Conservation (phyloP, 768 basidiomycete species). For the Boletellus emodensis region DNA sequence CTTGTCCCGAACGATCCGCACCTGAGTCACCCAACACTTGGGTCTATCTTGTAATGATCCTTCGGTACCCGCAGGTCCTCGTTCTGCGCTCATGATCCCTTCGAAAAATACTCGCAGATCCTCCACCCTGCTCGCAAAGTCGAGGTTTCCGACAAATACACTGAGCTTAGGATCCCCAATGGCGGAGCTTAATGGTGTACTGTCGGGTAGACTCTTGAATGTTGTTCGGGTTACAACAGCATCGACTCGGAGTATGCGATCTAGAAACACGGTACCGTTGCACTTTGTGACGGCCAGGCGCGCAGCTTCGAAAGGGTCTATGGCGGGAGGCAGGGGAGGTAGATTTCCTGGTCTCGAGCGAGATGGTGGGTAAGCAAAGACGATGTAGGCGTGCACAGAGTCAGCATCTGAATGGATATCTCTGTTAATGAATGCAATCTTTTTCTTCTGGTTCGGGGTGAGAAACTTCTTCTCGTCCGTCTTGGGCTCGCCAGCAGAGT, state of each 20-base stretch:
- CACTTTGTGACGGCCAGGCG: conserved; percentile 50
- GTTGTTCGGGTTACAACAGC: conserved; percentile 40
- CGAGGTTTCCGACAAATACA: conserved; percentile 89
- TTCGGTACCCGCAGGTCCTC: conserved; percentile 49
- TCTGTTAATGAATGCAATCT: conserved; percentile 89
- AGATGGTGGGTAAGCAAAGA: conserved; percentile 71
- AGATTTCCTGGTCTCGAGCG: conserved; percentile 43
- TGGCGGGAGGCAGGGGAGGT: conserved; percentile 44
- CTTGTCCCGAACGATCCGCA: conserved; percentile 85
- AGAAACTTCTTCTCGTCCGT: conserved; percentile 63
- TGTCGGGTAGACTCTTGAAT: conserved; percentile 14
- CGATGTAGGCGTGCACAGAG: conserved; percentile 83
- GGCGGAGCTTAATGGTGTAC: conserved; percentile 20
- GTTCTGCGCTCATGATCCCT: conserved; percentile 62
- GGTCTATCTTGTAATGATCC: conserved; percentile 30
- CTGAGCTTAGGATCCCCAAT: conserved; percentile 71
- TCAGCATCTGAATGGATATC: conserved; percentile 80
- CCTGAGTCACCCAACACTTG: conserved; percentile 68
- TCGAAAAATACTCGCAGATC: conserved; percentile 88
- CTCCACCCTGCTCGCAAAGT: conserved; percentile 89
- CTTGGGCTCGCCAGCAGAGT: conserved; percentile 41
- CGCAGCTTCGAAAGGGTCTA: conserved; percentile 74
- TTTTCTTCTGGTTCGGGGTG: conserved; percentile 83
- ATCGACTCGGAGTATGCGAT: conserved; percentile 78
- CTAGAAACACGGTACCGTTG: conserved; percentile 73